Conservation (phyloP, 2,329 filamentous ascomycete genomes). For the Chaetomium olivaceum region DNA sequence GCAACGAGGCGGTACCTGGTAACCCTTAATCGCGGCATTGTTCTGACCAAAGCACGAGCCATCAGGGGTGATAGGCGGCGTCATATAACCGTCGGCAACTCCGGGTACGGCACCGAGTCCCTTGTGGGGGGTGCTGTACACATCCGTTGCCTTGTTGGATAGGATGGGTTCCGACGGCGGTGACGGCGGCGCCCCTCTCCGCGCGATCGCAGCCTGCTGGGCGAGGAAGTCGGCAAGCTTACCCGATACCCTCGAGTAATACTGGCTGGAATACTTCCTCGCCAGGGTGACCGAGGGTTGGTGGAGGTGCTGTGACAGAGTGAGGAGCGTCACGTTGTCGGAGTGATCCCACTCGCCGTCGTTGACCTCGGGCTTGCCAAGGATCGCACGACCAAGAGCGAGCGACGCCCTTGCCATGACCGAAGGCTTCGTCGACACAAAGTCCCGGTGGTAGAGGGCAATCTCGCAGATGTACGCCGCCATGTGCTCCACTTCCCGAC, state of each 20-base stretch:
- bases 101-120: constrained; percentile 62
- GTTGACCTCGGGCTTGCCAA: constrained; percentile 74
- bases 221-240: constrained; percentile 61
- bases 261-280: constrained; percentile 59
- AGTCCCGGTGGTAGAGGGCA: constrained; percentile 93
- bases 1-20: constrained; percentile 54
- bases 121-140: constrained; percentile 80
- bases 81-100: constrained; percentile 74
- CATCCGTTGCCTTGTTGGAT: constrained; percentile 56
- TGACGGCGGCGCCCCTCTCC: constrained; percentile 57
- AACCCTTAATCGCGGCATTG: constrained; percentile 48
- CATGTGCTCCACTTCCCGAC: constrained; percentile 92
- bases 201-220: constrained; percentile 58
- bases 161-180: constrained; percentile 55
- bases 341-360: constrained; percentile 75
- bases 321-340: constrained; percentile 65
- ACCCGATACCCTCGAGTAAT: constrained; percentile 55
- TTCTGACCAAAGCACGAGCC: constrained; percentile 56
- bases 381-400: constrained; percentile 81
- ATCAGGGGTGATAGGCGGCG: constrained; percentile 83
- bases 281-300: constrained; percentile 59
- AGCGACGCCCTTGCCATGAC: constrained; percentile 87
- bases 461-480: constrained; percentile 93
- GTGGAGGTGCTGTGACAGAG: constrained; percentile 60
- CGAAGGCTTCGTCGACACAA: constrained; percentile 88